Evolutionary conservation across 2,329 filamentous ascomycete genomes (phyloP).

Genomic region (Cercospora brassicicola): DNA sequence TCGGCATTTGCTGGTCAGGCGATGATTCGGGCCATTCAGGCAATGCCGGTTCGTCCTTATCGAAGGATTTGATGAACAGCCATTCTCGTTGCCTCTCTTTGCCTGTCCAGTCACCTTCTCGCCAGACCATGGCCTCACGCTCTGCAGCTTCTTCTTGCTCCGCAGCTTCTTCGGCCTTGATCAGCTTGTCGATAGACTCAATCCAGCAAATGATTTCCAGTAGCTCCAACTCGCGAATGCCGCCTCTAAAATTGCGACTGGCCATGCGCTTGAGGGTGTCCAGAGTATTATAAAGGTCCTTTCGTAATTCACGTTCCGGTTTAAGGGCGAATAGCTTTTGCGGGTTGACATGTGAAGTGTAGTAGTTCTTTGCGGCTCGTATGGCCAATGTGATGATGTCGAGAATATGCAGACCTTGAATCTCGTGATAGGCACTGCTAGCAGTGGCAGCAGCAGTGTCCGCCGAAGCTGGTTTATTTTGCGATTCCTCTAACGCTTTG

Average conservation of each 20-base stretch:
- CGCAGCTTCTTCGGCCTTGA: slow-evolving; percentile 73
- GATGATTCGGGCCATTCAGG: slow-evolving; percentile 63
- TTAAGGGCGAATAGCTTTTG: slow-evolving; percentile 83
- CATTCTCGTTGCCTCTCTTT: slow-evolving; percentile 76
- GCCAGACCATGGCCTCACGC: slow-evolving; percentile 74
- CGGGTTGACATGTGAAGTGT: slow-evolving; percentile 86
- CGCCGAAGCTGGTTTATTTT: slow-evolving; percentile 29
- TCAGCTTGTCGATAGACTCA: slow-evolving; percentile 70
- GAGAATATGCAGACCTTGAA: slow-evolving; percentile 87
- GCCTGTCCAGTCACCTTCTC: slow-evolving; percentile 70
- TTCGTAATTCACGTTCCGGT: slow-evolving; percentile 79
- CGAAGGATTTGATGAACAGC: slow-evolving; percentile 77
- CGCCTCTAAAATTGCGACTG: slow-evolving; percentile 78
- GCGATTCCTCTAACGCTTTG: slow-evolving; percentile 64
- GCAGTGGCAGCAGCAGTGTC: slow-evolving; percentile 35
- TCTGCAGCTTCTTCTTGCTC: slow-evolving; percentile 73
- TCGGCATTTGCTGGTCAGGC: slow-evolving; percentile 27
- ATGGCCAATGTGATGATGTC: slow-evolving; percentile 96
- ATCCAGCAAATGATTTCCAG: slow-evolving; percentile 78
- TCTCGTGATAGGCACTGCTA: slow-evolving; percentile 73
- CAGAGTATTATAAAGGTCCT: slow-evolving; percentile 80
- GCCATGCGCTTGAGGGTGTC: slow-evolving; percentile 92
- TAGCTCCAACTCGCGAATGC: slow-evolving; percentile 75
- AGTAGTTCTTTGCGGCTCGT: slow-evolving; percentile 91
- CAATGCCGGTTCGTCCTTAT: slow-evolving; percentile 60